phyloP scores from a whole-genome alignment of 2,329 filamentous ascomycete genomes.

The Colletotrichum gigasporum region DNA sequence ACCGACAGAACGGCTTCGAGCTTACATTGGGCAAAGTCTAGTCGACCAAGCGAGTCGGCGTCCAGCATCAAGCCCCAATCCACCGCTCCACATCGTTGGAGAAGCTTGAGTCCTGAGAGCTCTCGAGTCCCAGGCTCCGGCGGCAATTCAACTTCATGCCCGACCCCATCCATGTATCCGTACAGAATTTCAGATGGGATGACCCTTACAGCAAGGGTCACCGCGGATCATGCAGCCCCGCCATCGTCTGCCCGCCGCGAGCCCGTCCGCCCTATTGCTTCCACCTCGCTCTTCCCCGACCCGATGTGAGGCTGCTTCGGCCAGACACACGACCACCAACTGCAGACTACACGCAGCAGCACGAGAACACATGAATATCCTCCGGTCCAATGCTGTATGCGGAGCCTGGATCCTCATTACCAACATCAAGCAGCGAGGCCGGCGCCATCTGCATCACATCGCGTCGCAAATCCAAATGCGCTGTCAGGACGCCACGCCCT shows the following conservation, averaged over 20 bases:
- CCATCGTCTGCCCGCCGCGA: neutral
- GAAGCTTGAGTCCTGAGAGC: constrained; percentile 9
- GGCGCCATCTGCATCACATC: neutral
- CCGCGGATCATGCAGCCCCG: constrained; percentile 13
- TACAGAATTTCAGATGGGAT: constrained; percentile 6
- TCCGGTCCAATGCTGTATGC: no score
- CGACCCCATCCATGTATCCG: constrained; percentile 7
- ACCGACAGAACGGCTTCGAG: neutral
- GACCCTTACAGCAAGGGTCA: constrained; percentile 9
- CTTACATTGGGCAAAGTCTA: neutral
- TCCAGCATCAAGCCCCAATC: constrained; percentile 25
- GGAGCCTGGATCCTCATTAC: neutral
- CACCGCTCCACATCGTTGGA: constrained; percentile 16
- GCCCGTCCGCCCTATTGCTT: neutral
- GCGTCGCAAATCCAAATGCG: neutral
- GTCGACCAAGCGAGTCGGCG: constrained; percentile 11
- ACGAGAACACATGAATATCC: no score
- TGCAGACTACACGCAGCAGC: no score
- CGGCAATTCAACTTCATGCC: constrained; percentile 21
- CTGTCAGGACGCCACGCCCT: neutral
- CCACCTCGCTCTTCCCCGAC: neutral
- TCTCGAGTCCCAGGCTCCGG: neutral
- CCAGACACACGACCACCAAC: no score
- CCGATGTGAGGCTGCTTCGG: neutral
- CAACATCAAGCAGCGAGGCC: neutral